phyloP scores from a whole-genome alignment of 345 rosid species.

The Turnera subulata region DNA sequence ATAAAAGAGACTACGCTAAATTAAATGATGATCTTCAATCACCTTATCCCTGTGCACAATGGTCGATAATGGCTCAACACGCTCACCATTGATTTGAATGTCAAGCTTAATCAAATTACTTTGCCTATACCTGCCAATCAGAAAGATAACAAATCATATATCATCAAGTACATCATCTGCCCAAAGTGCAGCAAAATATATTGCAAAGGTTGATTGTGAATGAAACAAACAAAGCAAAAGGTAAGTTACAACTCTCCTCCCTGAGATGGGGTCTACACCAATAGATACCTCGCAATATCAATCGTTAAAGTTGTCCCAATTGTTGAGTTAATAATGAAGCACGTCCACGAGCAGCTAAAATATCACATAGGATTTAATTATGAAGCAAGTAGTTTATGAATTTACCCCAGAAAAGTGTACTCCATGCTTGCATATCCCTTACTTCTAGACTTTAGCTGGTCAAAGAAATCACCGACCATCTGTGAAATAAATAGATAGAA shows the following conservation, averaged over 20 bases:
- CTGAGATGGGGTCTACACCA: no score
- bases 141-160: conserved; percentile 16
- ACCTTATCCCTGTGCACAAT: conserved; percentile 97
- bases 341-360: no score
- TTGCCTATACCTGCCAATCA: conserved; percentile 64
- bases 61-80: conserved; percentile 86
- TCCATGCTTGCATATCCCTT: conserved; percentile 99
- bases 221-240: no score
- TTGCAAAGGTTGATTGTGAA: no score
- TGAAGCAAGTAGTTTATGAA: conserved; percentile 14
- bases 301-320: no score
- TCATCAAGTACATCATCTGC: neutral
- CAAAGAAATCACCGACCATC: conserved; percentile 99
- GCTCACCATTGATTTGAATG: conserved; percentile 77
- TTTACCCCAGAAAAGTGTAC: conserved; percentile 77
- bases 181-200: no score
- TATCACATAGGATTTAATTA: neutral
- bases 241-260: no score
- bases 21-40: neutral
- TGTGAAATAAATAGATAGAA: conserved; percentile 28
- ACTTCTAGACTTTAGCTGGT: conserved; percentile 88
- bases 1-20: no score
- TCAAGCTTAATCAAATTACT: conserved; percentile 85
- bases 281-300: no score
- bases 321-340: no score